These are phyloP conservation scores for Amanita inopinata DNA, from an alignment of 768 basidiomycete genomes.

Conservation along the genomic window DNA sequence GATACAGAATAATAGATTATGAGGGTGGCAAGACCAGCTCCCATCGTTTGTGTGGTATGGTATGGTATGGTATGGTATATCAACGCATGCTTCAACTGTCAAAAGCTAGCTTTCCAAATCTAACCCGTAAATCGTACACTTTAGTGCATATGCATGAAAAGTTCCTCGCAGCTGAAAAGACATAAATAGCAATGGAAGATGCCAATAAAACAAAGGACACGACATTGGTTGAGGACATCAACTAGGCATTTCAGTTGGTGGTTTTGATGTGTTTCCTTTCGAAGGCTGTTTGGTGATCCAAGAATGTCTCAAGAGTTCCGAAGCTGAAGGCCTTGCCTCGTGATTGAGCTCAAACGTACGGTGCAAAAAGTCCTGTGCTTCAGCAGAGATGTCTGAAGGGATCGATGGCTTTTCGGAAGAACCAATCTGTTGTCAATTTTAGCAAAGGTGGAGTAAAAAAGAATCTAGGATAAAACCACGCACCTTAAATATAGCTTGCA, in stretches of 20 bases:
- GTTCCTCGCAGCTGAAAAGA: neutral
- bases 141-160: neutral
- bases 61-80: neutral
- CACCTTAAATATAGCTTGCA: conserved; percentile 99
- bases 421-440: conserved; percentile 57
- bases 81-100: neutral
- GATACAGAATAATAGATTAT: conserved; percentile 1
- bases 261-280: conserved; percentile 11
- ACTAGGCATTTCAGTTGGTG: conserved; percentile 14
- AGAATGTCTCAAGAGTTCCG: conserved; percentile 60
- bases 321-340: conserved; percentile 68
- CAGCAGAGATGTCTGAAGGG: conserved; percentile 84
- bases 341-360: conserved; percentile 84
- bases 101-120: neutral
- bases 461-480: conserved; percentile 7
- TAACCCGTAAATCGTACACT: too few relatives aligned
- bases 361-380: conserved; percentile 80
- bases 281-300: conserved; percentile 48
- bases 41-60: neutral
- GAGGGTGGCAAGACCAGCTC: neutral
- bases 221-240: conserved; percentile 8
- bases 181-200: conserved; percentile 7
- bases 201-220: conserved; percentile 5
- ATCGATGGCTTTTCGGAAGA: conserved; percentile 80
- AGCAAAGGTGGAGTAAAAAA: neutral